Base-by-base conservation (phyloP, 129 eudicot genomes). In the Helianthus tuberosus region DNA sequence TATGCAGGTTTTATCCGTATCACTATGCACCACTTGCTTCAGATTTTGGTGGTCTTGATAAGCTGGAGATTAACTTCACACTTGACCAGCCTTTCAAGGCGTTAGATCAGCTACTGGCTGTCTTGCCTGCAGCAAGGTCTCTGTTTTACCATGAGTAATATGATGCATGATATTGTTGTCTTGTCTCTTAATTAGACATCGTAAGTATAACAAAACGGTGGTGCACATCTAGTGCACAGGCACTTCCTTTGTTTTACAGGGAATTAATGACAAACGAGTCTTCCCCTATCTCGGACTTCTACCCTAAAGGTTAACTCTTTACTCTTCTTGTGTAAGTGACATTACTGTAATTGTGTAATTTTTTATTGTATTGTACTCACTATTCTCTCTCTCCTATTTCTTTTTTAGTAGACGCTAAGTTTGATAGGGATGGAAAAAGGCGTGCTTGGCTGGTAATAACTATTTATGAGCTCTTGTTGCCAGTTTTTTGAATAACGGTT, bases 51-150 rank as follows among this genome's bases (percentile, higher is more conserved):
- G 81, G 71, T 52, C 81, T 84, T 64, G 68, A 54, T 36, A 59
- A 84, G 72, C 73, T 79, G 51, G 55, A 84, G 39, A 60, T 84
- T 11, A 4, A 53, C n/a, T 84, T 84, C 68, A 64, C 48, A 71
- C 79, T 75, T 6, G 87, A 84, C 10, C 63, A 75, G 70, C 87
- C 87, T 35, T 79, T 84, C 58, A 84, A 84, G 70, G 84, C 87
- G 16, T 75, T 84, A 15, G 74, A 84, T 58, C 87, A 84, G 70
- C 58, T 84, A 57, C 72, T 84, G 81, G 87, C 63, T 8, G 84
- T 84, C 64, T 73, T 84, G 62, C 87, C 87, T 70, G 87, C 84
- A 65, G 79, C 87, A 25, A 84, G 87, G 87, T 83, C 1, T 78
- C 38, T 47, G 4, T 43, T 5, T 49, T 44, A 32, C 41, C 55